phyloP scores from a whole-genome alignment of 768 basidiomycete genomes.

The Podaxis rugospora region DNA sequence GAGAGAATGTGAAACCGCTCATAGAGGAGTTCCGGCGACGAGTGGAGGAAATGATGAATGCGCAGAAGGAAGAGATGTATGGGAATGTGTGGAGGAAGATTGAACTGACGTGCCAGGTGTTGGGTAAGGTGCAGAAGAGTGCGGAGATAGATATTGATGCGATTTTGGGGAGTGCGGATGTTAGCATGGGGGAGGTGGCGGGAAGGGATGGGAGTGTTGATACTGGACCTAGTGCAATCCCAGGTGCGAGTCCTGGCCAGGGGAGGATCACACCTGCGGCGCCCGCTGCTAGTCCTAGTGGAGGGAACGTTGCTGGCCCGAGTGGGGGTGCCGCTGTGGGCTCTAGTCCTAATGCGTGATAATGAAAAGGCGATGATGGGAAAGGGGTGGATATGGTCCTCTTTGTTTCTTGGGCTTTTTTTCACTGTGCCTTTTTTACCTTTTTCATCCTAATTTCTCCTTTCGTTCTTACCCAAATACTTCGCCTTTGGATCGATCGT shows the following conservation, averaged over 20 bases:
- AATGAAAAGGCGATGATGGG: not conserved
- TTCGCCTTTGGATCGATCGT: not conserved
- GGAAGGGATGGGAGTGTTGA: not conserved
- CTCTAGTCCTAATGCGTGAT: not conserved
- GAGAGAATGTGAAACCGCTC: slow-evolving; percentile 14
- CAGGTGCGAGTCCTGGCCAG: not conserved
- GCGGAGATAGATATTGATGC: not conserved
- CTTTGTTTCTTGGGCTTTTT: not conserved
- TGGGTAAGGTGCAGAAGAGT: slow-evolving; percentile 9
- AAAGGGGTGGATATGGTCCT: not conserved
- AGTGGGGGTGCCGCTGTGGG: not conserved
- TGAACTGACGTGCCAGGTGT: slow-evolving; percentile 13
- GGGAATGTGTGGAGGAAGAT: slow-evolving; percentile 17
- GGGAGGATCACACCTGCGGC: not conserved
- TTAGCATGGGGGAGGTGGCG: too few relatives aligned
- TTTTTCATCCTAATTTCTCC: not conserved
- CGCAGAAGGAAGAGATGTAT: slow-evolving; percentile 17
- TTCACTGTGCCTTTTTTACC: not conserved
- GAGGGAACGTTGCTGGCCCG: too few relatives aligned
- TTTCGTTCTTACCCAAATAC: not conserved
- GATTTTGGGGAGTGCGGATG: not conserved
- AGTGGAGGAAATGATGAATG: slow-evolving; percentile 17
- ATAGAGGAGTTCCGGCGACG: slow-evolving; percentile 13
- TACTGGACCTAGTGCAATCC: not conserved
- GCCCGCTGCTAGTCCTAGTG: not conserved